These are phyloP conservation scores for Macrophomina tecta DNA, from an alignment of 2,329 filamentous ascomycete genomes.

Conservation along the genomic window DNA sequence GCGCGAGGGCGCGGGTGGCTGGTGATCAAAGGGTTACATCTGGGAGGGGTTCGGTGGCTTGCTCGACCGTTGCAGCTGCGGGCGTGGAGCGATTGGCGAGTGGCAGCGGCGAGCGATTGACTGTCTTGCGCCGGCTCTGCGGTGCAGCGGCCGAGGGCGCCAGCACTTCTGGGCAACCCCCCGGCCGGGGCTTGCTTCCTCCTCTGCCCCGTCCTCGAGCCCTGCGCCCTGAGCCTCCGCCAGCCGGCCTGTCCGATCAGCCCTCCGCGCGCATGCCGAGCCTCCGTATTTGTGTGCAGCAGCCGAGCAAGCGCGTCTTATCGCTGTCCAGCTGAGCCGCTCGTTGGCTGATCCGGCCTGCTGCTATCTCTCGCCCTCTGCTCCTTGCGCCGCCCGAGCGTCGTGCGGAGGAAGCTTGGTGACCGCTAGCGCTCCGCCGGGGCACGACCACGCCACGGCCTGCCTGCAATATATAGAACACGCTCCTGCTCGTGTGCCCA, in stretches of 20 bases:
- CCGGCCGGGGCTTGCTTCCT: not conserved
- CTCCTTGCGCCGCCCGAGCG: slow-evolving; percentile 22
- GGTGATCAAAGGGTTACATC: slow-evolving; percentile 29
- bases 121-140: slow-evolving; percentile 6
- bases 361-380: slow-evolving; percentile 6
- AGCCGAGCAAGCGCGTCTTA: not conserved
- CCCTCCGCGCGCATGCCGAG: not conserved
- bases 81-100: slow-evolving; percentile 1
- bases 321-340: not conserved
- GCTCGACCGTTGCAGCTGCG: slow-evolving; percentile 26
- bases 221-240: not conserved
- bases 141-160: slow-evolving; percentile 2
- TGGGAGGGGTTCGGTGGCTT: slow-evolving; percentile 13
- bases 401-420: slow-evolving; percentile 18
- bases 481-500: slow-evolving; percentile 19
- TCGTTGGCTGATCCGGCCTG: slow-evolving; percentile 4
- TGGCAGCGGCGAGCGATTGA: not conserved
- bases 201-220: not conserved
- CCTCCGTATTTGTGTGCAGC: not conserved
- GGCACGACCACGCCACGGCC: slow-evolving; percentile 23
- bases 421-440: slow-evolving; percentile 12
- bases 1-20: not conserved
- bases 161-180: not conserved
- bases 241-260: not conserved
- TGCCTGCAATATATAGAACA: slow-evolving; percentile 20